phyloP scores from a whole-genome alignment of 78 protist species.

The Capsaspora owczarzaki region DNA sequence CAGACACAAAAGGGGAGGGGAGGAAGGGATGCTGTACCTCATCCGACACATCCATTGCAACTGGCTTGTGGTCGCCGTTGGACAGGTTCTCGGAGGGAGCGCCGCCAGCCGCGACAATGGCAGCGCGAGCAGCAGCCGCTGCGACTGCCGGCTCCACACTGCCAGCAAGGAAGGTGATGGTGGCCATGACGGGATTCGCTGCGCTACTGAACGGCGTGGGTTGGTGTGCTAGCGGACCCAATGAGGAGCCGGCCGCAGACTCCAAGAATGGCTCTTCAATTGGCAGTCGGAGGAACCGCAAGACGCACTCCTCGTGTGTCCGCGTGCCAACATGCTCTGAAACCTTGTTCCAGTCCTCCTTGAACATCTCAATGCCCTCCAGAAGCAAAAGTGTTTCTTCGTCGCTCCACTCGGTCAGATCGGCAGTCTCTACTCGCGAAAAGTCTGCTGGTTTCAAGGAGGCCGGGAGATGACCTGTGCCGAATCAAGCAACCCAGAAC shows the following conservation, averaged over 20 bases:
- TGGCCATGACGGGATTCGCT: constrained; percentile 22
- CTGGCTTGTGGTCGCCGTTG: not conserved
- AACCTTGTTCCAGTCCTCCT: constrained; percentile 13
- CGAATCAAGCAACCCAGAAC: too few species aligned
- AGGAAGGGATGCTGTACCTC: not conserved
- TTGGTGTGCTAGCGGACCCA: not conserved
- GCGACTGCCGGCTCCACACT: constrained; percentile 22
- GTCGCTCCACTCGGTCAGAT: not conserved
- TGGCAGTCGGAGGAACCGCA: constrained; percentile 21
- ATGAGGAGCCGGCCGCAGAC: not conserved
- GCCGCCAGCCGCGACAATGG: not conserved
- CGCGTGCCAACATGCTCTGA: constrained; percentile 21
- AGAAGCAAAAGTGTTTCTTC: not conserved
- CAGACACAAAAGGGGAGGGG: not conserved
- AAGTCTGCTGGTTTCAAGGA: not conserved
- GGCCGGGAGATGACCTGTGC: not conserved
- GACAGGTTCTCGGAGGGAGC: not conserved
- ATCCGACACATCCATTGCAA: not conserved
- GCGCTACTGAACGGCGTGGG: constrained; percentile 11
- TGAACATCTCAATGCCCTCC: constrained; percentile 13
- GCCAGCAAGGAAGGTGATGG: constrained; percentile 13
- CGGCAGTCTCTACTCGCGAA: not conserved
- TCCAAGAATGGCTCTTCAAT: constrained; percentile 19
- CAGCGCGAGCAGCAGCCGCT: constrained; percentile 19
- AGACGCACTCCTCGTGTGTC: constrained; percentile 15